Base-by-base conservation (phyloP, 441 rosid species). In the Corymbia calophylla region DNA sequence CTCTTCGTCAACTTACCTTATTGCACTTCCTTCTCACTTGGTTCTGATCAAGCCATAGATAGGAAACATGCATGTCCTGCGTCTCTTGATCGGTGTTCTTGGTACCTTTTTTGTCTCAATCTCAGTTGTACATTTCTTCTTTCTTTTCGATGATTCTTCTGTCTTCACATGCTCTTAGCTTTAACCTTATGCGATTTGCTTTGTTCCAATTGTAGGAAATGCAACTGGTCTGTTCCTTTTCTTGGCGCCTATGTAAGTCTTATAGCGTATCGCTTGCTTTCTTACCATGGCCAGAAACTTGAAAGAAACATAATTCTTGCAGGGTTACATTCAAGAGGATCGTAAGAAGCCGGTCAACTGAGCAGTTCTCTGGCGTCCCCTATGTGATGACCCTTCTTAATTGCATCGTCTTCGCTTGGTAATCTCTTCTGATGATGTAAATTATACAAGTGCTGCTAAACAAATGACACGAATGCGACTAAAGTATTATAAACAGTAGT, bases 281-380 rank as follows among this genome's bases (percentile, higher is more conserved):
- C 51, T 23, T 23, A 44, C 23, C 51, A 77, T 23, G 84, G n/a
- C n/a, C 13, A n/a, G 51, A 23, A 77, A 77, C 84, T 11, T 23
- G 51, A 73, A 73, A 73, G 84, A 77, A 39, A 44, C 84, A 44
- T 77, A 23, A 77, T 39, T 44, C 51, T 11, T 53, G 23, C 31
- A 88, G 89, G 86, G 64, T 88, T n/a, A 88, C 89, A 3, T 21
- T 88, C 44, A 88, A 44, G 54, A 88, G 89, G 86, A 88, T 88
- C 86, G 80, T 88, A 55, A 55, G 58, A 23, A 77, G 39, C 47
- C 81, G 23, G 44, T 68, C 86, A 16, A 77, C 70, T 14, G 87
- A 77, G 89, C 53, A 88, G 29, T 88, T 88, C 39, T 88, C 89
- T 19, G 81, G 86, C 31, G 8, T 88, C 31, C 89, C 89, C 31